These are phyloP conservation scores for Pichia deserticola DNA, from an alignment of 805 yeast species.

Conservation along the genomic window DNA sequence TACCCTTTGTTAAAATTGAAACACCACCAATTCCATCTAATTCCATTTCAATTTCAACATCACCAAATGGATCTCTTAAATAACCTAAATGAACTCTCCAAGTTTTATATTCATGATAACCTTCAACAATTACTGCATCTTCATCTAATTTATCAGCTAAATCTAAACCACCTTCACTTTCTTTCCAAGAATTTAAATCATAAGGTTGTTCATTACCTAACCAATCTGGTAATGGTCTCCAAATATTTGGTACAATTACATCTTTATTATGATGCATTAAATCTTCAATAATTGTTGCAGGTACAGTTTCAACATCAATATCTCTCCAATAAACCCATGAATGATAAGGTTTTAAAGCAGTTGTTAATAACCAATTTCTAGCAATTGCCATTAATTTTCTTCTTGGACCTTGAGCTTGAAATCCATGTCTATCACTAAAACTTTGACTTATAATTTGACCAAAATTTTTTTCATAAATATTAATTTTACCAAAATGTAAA, in stretches of 20 bases:
- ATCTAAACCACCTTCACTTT: slow-evolving; percentile 72
- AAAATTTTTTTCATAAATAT: slow-evolving; percentile 84
- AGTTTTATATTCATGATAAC: slow-evolving; percentile 93
- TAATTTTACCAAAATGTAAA: slow-evolving; percentile 72
- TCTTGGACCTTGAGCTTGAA: slow-evolving; percentile 93
- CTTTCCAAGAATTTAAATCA: slow-evolving; percentile 82
- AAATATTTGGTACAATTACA: slow-evolving; percentile 90
- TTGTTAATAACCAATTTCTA: slow-evolving; percentile 85
- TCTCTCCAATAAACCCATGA: slow-evolving; percentile 98
- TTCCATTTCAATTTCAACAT: slow-evolving; percentile 87
- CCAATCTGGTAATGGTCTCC: slow-evolving; percentile 89
- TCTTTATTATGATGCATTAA: slow-evolving; percentile 87
- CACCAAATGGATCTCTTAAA: slow-evolving; percentile 89
- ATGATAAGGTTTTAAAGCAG: slow-evolving; percentile 84
- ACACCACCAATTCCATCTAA: slow-evolving; percentile 98
- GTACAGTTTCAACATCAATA: slow-evolving; percentile 91
- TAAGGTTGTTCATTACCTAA: slow-evolving; percentile 78
- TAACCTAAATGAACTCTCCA: slow-evolving; percentile 98
- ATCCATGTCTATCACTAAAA: slow-evolving; percentile 89
- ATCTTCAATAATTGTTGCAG: slow-evolving; percentile 80
- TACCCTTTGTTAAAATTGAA: slow-evolving; percentile 80
- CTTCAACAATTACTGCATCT: slow-evolving; percentile 95
- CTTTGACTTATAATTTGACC: slow-evolving; percentile 93
- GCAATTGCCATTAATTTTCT: slow-evolving; percentile 94
- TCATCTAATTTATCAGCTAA: slow-evolving; percentile 74